Evolutionary conservation across 768 basidiomycete genomes (phyloP).

Genomic region (Termitomyces sp.): DNA sequence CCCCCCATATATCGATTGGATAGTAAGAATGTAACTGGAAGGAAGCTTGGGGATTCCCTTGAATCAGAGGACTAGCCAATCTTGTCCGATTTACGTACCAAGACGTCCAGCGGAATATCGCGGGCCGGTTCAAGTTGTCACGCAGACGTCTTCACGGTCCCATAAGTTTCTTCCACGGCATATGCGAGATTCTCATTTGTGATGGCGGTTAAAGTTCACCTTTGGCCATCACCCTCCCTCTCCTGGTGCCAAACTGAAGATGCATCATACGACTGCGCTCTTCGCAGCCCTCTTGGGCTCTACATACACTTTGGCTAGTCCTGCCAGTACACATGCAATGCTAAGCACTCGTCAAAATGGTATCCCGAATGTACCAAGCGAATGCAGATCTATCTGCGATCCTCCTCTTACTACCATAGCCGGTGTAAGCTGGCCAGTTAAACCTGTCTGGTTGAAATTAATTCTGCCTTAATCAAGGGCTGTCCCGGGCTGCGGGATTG

Average conservation of each 20-base stretch:
- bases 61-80: too few relatives aligned
- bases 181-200: too few relatives aligned
- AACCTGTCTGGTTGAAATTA: background rate
- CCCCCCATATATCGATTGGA: too few relatives aligned
- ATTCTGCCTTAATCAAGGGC: constrained; percentile 10
- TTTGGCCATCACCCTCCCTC: background rate
- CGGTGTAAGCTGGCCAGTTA: constrained; percentile 7
- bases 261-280: background rate
- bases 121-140: too few relatives aligned
- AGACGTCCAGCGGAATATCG: too few relatives aligned
- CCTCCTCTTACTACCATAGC: constrained; percentile 18
- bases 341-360: constrained; percentile 17
- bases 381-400: constrained; percentile 26
- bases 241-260: background rate
- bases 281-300: background rate
- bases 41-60: too few relatives aligned
- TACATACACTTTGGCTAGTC: background rate
- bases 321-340: background rate
- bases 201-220: too few relatives aligned
- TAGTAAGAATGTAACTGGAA: too few relatives aligned
- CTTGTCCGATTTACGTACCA: too few relatives aligned
- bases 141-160: too few relatives aligned
- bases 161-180: too few relatives aligned
- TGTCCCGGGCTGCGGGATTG: constrained; percentile 25
- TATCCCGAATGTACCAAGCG: constrained; percentile 19